Conservation (phyloP, 192 early-diverging fungal genomes). For the Umbelopsis ramanniana region DNA sequence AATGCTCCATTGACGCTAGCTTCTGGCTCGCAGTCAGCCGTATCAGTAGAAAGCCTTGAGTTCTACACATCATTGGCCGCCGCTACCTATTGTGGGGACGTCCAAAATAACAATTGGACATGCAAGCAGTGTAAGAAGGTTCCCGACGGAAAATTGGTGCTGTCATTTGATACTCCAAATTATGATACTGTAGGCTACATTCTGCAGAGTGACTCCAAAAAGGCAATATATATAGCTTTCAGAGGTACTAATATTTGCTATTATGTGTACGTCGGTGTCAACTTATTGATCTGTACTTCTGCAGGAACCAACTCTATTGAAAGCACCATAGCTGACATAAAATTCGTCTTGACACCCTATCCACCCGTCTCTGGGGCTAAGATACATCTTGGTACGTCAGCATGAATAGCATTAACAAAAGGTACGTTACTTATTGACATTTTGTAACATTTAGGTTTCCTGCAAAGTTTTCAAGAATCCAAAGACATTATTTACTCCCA, state of each 20-base stretch:
- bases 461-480: conserved; percentile 14
- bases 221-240: conserved; percentile 29
- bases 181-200: conserved; percentile 30
- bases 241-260: conserved; percentile 9
- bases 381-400: conserved; percentile 27
- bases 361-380: conserved; percentile 24
- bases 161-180: conserved; percentile 16
- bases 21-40: neutral
- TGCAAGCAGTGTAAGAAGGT: conserved; percentile 27
- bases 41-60: conserved; percentile 6
- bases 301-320: conserved; percentile 15
- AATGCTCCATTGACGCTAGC: neutral
- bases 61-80: conserved; percentile 25
- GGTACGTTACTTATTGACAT: neutral
- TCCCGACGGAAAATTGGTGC: conserved; percentile 24
- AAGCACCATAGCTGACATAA: conserved; percentile 17
- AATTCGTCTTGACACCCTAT: conserved; percentile 22
- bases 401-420: neutral
- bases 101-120: neutral
- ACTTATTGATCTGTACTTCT: neutral
- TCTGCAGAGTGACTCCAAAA: conserved; percentile 14
- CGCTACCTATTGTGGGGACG: conserved; percentile 31
- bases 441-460: conserved; percentile 19
- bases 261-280: neutral
- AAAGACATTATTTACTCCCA: neutral